A percentile compares a stretch with the other conserved stretches of the same genome.
phyloP scores from a whole-genome alignment of 352 stramenopile genomes.

The Phytophthora agathidicida region DNA sequence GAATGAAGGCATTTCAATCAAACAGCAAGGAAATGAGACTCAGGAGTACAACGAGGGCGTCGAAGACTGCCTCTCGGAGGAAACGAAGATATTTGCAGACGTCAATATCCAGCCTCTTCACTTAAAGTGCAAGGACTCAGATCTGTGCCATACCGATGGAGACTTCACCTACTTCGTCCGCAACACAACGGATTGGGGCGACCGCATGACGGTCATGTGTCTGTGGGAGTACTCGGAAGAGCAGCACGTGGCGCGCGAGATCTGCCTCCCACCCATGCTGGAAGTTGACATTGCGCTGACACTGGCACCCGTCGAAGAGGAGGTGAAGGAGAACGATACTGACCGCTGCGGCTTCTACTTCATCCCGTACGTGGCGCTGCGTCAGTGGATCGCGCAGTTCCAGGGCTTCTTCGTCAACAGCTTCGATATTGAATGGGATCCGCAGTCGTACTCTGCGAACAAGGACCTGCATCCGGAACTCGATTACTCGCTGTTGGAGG shows the following conservation, averaged over 20 bases:
- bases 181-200: conserved; percentile 84
- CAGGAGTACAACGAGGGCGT: conserved; percentile 59
- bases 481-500: conserved; percentile 70
- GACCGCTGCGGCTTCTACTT: conserved; percentile 87
- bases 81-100: conserved; percentile 73
- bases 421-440: conserved; percentile 77
- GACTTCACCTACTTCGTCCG: conserved; percentile 81
- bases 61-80: conserved; percentile 60
- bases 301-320: conserved; percentile 51
- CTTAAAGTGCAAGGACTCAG: conserved; percentile 62
- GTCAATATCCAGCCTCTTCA: conserved; percentile 77
- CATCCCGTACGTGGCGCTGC: conserved; percentile 80
- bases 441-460: conserved; percentile 73
- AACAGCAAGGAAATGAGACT: conserved; percentile 35
- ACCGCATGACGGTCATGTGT: conserved; percentile 85
- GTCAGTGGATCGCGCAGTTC: conserved; percentile 78
- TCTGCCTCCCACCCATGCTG: conserved; percentile 80
- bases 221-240: conserved; percentile 75
- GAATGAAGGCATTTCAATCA: conserved; percentile 57
- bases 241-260: conserved; percentile 51
- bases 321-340: conserved; percentile 77
- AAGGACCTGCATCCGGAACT: conserved; percentile 49
- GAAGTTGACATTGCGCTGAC: conserved; percentile 70
- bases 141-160: conserved; percentile 57
- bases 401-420: conserved; percentile 86